These are phyloP conservation scores for Aspergillus mulundensis DNA, from an alignment of 495 filamentous ascomycete species.

Conservation along the genomic window DNA sequence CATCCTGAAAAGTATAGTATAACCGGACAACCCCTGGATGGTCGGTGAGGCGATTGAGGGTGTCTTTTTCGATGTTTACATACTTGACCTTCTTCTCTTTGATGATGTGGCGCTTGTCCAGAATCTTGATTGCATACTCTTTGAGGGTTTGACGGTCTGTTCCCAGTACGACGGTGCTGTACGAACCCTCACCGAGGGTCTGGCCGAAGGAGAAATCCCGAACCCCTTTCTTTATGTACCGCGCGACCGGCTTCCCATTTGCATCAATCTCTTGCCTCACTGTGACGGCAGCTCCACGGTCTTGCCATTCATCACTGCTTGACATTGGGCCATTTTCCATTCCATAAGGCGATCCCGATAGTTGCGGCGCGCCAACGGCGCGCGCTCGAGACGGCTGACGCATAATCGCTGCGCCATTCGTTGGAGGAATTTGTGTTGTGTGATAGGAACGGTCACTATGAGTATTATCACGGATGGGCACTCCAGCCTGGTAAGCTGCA, in stretches of 20 bases:
- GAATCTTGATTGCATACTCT: constrained; percentile 97
- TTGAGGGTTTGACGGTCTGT: constrained; percentile 93
- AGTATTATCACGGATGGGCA: constrained; percentile 65
- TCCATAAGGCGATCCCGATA: constrained; percentile 52
- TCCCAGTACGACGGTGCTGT: constrained; percentile 92
- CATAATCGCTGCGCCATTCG: constrained; percentile 53
- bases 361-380: constrained; percentile 52
- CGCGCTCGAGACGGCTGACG: constrained; percentile 44
- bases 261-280: constrained; percentile 75
- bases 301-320: constrained; percentile 93
- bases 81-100: constrained; percentile 99
- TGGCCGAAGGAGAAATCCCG: constrained; percentile 94
- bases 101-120: constrained; percentile 99
- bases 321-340: constrained; percentile 60
- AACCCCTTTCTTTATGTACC: constrained; percentile 91
- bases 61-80: constrained; percentile 99
- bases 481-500: constrained; percentile 57
- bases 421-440: constrained; percentile 50
- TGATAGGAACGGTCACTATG: constrained; percentile 66
- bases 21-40: constrained; percentile 96
- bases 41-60: constrained; percentile 90
- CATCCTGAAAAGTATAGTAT: constrained; percentile 99
- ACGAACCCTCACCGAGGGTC: constrained; percentile 92
- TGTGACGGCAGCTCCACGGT: constrained; percentile 79
- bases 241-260: constrained; percentile 74